Conservation (phyloP, 148 eudicot species). For the Vaccinium vitisidaea region DNA sequence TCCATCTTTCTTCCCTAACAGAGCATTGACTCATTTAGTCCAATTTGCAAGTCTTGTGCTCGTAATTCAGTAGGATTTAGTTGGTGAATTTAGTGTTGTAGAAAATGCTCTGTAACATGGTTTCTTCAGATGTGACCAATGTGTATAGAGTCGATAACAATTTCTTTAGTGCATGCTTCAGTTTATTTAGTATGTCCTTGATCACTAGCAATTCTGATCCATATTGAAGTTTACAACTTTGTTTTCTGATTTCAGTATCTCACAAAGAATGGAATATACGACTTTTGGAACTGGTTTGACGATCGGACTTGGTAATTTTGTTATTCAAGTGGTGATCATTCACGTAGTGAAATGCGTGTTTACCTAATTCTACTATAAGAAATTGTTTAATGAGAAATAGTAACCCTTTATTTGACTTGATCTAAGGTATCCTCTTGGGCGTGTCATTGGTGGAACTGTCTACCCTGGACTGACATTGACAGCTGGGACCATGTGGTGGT, state of each 20-base stretch:
- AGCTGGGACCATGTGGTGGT: slow-evolving; percentile 97
- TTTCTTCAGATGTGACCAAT: neutral
- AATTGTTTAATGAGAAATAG: slow-evolving; percentile 5
- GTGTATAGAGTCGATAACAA: neutral
- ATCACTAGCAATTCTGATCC: neutral
- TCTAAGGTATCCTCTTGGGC: slow-evolving; percentile 93
- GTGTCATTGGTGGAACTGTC: slow-evolving; percentile 99
- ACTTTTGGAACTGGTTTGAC: slow-evolving; percentile 99
- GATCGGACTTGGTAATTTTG: slow-evolving; percentile 89
- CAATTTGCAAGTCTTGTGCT: neutral
- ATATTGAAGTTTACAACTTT: slow-evolving; percentile 7
- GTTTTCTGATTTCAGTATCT: slow-evolving; percentile 60
- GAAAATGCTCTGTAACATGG: neutral
- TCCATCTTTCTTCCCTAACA: neutral
- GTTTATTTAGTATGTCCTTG: no score
- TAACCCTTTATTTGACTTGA: slow-evolving; percentile 15
- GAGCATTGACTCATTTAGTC: neutral
- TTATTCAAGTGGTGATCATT: slow-evolving; percentile 10
- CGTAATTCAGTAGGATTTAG: neutral
- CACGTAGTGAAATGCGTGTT: neutral
- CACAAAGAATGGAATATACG: slow-evolving; percentile 90
- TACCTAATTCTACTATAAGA: neutral
- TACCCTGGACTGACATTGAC: slow-evolving; percentile 96
- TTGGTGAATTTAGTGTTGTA: neutral
- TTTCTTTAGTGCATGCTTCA: neutral